Evolutionary conservation across 352 stramenopile genomes (phyloP), one percentile per base, ranked within the genome.

Genomic region (Blastocystis sp.): DNA sequence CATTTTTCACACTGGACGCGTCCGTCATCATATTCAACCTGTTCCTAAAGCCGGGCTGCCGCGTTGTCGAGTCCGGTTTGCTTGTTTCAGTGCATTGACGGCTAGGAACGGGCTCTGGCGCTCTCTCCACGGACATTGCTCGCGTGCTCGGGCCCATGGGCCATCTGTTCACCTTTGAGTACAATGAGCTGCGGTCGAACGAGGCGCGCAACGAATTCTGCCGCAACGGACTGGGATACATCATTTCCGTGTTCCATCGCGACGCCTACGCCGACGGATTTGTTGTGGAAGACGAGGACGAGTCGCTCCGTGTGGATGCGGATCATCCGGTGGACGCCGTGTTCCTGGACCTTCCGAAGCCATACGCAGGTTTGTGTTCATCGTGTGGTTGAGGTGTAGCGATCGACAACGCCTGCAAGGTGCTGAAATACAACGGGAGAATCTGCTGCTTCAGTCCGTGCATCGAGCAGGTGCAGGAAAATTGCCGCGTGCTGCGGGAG

Each of bases 371-470:
- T 88, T 60, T 7, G 17, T 76, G 7, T 19, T 1, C 2, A 11
- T 76, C 0, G 1, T 0, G 38, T 69, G 23, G 14, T 23, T 77
- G 65, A 69, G 9, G 4, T 4, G 92, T 95, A 70, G 96, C 95
- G 14, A 93, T 98, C 23, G 91, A 92, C 23, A 94, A 98, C 90
- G 95, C 95, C 0, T 92, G 93, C 61, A 92, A 95, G 89, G 93
- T 94, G 89, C 91, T 98, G 52, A 97, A 97, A 90, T 91, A 94
- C 56, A 94, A 94, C 87, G 95, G 93, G 19, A 92, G 92, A 62
- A 93, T 99, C 69, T 96, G 95, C 62, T 97, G 93, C 40, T 99
- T 99, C 91, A 98, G 94, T 77, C 97, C 97, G 2, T 99, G 97
- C 90, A 97, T 99, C 70, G 97, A 99, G 91, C 97, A 99, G 90